Percentiles rank a stretch among this genome's conserved stretches.
These are phyloP conservation scores for Sistotremastrum suecicum DNA, from an alignment of 768 basidiomycete genomes.

Conservation along the genomic window DNA sequence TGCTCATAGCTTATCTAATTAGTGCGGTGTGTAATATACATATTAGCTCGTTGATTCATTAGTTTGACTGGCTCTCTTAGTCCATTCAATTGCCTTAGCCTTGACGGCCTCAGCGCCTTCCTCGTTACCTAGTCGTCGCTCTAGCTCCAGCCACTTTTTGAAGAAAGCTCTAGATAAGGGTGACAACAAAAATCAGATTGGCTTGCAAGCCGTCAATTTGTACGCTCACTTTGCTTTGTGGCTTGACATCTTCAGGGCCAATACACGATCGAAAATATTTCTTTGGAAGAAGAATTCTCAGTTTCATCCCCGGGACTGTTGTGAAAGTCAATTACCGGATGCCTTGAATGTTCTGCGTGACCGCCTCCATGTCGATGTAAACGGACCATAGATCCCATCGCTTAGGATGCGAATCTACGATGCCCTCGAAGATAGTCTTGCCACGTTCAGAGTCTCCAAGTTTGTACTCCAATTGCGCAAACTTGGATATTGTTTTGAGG, in stretches of 20 bases:
- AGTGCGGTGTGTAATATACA: slow-evolving; percentile 1
- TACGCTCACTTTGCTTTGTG: slow-evolving; percentile 87
- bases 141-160: slow-evolving; percentile 93
- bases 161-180: slow-evolving; percentile 59
- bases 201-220: not conserved
- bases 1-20: slow-evolving; percentile 3
- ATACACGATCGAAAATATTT: slow-evolving; percentile 74
- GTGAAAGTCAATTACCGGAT: slow-evolving; percentile 36
- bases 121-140: slow-evolving; percentile 76
- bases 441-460: slow-evolving; percentile 89
- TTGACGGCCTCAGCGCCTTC: slow-evolving; percentile 73
- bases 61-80: slow-evolving; percentile 39
- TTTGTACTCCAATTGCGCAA: slow-evolving; percentile 92
- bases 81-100: slow-evolving; percentile 85
- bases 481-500: slow-evolving; percentile 88
- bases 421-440: slow-evolving; percentile 91
- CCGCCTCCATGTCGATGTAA: slow-evolving; percentile 93
- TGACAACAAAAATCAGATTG: slow-evolving; percentile 7
- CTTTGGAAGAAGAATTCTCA: slow-evolving; percentile 22
- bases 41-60: slow-evolving; percentile 19
- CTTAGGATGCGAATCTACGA: slow-evolving; percentile 90
- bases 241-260: slow-evolving; percentile 78
- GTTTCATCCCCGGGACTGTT: not conserved
- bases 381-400: slow-evolving; percentile 92
- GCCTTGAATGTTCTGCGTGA: slow-evolving; percentile 63